Percentiles rank a stretch among this genome's conserved stretches.
Conservation (phyloP, 305 asterid species). For the Plantago coronopus region DNA sequence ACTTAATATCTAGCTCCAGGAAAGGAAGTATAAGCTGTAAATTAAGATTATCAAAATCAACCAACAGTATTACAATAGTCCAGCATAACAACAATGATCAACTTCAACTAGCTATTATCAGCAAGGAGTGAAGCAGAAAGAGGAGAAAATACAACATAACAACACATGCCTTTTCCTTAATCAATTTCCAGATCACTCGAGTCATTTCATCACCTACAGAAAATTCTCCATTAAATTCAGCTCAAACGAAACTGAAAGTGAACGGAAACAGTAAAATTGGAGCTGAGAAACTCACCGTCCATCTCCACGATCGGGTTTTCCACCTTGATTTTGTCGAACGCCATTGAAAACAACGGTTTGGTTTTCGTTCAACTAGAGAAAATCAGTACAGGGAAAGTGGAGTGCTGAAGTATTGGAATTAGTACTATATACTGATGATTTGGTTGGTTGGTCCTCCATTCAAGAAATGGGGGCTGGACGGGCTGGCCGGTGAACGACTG, state of each 20-base stretch:
- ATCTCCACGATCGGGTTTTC: slow-evolving; percentile 92
- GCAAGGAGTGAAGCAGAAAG: neutral
- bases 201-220: slow-evolving; percentile 98
- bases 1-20: slow-evolving; percentile 89
- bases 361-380: slow-evolving; percentile 3
- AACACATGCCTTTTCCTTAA: slow-evolving; percentile 74
- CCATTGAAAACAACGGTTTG: slow-evolving; percentile 37
- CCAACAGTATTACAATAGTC: slow-evolving; percentile 10
- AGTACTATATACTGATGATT: too few relatives aligned
- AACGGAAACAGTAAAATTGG: neutral
- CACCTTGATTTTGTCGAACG: slow-evolving; percentile 75
- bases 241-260: neutral
- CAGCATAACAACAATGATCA: neutral
- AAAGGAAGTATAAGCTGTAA: slow-evolving; percentile 85
- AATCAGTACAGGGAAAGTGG: too few relatives aligned
- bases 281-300: slow-evolving; percentile 69
- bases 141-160: neutral
- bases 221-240: slow-evolving; percentile 10
- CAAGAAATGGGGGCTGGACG: too few relatives aligned
- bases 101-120: neutral
- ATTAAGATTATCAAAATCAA: slow-evolving; percentile 14
- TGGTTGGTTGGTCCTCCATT: too few relatives aligned
- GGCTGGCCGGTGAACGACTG: too few relatives aligned
- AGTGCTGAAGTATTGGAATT: too few relatives aligned
- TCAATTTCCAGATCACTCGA: slow-evolving; percentile 80